Evolutionary conservation across 257 asterid species (phyloP), one percentile per base, ranked within the genome.

Genomic region (Scutellaria baicalensis): DNA sequence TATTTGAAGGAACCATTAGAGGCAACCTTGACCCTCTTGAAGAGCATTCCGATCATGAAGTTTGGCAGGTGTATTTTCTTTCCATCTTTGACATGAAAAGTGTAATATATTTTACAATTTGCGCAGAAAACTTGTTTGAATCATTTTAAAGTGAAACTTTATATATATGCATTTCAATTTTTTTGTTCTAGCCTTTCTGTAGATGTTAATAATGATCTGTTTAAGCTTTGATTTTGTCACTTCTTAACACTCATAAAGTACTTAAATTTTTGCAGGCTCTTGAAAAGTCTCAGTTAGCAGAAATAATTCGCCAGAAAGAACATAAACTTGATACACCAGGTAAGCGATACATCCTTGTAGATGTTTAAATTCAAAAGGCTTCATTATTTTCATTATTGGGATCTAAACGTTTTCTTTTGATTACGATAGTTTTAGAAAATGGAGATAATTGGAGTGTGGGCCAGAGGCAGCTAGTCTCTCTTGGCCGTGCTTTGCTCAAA

Each of bases 381-480:
- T 55, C 17, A 9, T 4, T 31, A 49, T 72, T 43, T 27, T 62
- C 20, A 12, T 18, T 31, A 40, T 6, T 13, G 45, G 31, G 44
- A 23, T 36, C 71, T n/a, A 6, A 27, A 27, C 0, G 33, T 23
- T 27, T 5, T 17, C 10, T 65, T 42, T 5, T 63, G 54, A 44
- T 66, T 49, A 52, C 52, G 69, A 14, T 86, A 92, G 98, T 92
- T 73, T 56, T 88, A 13, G 98, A 92, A 74, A 86, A 78, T 69
- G 98, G 98, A 78, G 98, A 92, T 64, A 92, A 92, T 59, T 92
- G 98, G 98, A 92, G 98, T 58, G 97, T 92, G 59, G 98, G 98
- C 64, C 98, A 92, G 75, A 75, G 98, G 23, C 98, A 92, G 79
- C 95, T 92, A 64, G 96, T 92, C 52, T 85, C 98, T 61, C 91